Evolutionary conservation across 371 early-diverging fungal genomes (phyloP).

Genomic region (Mucor ambiguus): DNA sequence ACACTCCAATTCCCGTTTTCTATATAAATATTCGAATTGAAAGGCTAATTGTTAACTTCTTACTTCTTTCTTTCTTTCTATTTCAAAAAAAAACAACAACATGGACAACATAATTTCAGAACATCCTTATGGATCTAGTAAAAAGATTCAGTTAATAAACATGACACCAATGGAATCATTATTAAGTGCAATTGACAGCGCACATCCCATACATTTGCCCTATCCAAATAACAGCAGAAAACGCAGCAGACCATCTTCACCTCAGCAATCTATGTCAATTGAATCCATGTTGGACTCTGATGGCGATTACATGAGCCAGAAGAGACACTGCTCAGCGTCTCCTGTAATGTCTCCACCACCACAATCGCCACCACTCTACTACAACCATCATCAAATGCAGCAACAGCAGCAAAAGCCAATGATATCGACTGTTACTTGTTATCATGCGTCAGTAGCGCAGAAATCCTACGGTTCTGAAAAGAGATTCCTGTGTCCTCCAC

Average conservation of each 20-base stretch:
- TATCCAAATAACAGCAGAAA: conserved; percentile 18
- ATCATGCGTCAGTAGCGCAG: conserved; percentile 78
- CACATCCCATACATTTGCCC: conserved; percentile 36
- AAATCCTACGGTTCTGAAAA: conserved; percentile 92
- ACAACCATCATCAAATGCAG: conserved; percentile 8
- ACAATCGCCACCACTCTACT: conserved; percentile 15
- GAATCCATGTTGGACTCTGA: conserved; percentile 31
- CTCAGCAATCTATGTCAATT: conserved; percentile 45
- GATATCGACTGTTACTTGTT: conserved; percentile 54
- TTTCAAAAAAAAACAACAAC: neutral
- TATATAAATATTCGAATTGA: conserved; percentile 10
- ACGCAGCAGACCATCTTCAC: conserved; percentile 15
- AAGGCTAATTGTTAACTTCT: neutral
- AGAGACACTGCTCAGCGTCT: conserved; percentile 7
- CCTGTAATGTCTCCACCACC: conserved; percentile 9
- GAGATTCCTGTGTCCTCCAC: conserved; percentile 87
- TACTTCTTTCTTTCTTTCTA: conserved; percentile 12
- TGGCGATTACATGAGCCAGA: neutral
- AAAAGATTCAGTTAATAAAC: conserved; percentile 23
- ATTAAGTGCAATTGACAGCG: conserved; percentile 44
- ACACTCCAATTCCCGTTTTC: conserved; percentile 22
- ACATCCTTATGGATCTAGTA: conserved; percentile 29
- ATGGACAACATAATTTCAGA: conserved; percentile 13
- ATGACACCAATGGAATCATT: conserved; percentile 53
- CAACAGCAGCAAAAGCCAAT: conserved; percentile 18